These are phyloP conservation scores for Gonapodya prolifera DNA, from an alignment of 192 early-diverging fungal species.

Conservation along the genomic window DNA sequence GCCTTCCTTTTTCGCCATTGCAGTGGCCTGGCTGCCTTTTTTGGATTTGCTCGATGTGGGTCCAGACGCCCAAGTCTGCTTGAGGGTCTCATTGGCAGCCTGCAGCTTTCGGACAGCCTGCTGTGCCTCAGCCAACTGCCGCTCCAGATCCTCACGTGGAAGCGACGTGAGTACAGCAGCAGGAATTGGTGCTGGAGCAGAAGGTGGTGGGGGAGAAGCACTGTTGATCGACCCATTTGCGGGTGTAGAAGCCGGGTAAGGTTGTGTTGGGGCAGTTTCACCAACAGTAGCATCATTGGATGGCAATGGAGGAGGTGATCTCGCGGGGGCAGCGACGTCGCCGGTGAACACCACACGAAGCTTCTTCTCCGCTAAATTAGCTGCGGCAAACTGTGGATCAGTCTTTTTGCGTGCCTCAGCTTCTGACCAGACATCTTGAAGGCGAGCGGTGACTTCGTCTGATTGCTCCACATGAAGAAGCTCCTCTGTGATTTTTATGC, in stretches of 20 bases:
- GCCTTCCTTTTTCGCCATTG: not conserved
- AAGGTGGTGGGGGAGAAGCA: not conserved
- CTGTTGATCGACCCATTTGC: not conserved
- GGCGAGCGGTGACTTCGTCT: slow-evolving; percentile 35
- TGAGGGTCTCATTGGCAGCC: not conserved
- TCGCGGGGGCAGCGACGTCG: not conserved
- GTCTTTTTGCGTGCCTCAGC: slow-evolving; percentile 1
- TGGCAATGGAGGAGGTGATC: not conserved
- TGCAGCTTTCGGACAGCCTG: not conserved
- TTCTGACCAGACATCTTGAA: not conserved
- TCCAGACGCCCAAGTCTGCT: not conserved
- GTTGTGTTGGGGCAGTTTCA: not conserved
- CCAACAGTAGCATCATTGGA: not conserved
- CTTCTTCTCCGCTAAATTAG: not conserved
- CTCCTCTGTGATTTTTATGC: slow-evolving; percentile 60
- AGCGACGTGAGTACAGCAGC: not conserved
- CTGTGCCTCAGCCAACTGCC: not conserved
- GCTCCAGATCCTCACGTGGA: not conserved
- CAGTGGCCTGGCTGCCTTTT: not conserved
- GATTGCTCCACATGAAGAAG: slow-evolving; percentile 42
- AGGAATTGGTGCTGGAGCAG: not conserved
- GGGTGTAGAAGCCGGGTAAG: not conserved
- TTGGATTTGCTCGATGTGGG: not conserved
- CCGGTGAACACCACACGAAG: not conserved
- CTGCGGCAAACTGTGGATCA: not conserved